These are phyloP conservation scores for Suillus cothurnatus DNA, from an alignment of 768 basidiomycete species.

Conservation along the genomic window DNA sequence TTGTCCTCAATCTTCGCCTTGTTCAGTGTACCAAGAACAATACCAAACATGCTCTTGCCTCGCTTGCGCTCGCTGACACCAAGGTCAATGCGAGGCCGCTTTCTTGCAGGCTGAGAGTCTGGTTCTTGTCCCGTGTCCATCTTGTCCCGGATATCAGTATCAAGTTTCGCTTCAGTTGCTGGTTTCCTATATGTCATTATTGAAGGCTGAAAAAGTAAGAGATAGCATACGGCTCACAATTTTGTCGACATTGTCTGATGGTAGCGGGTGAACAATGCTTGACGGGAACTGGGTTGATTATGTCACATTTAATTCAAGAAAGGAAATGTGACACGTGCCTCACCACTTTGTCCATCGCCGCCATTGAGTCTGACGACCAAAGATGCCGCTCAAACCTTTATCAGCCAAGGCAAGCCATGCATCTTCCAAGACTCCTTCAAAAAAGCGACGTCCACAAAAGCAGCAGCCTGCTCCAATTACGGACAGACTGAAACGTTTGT, in stretches of 20 bases:
- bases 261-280: not conserved
- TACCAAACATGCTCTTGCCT: constrained; percentile 87
- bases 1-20: constrained; percentile 89
- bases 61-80: constrained; percentile 71
- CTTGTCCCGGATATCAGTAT: constrained; percentile 35
- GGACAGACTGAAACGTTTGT: constrained; percentile 55
- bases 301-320: constrained; percentile 3
- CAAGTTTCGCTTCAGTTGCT: constrained; percentile 9
- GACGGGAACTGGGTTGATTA: not conserved
- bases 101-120: constrained; percentile 56
- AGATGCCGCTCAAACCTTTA: constrained; percentile 24
- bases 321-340: constrained; percentile 6
- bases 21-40: constrained; percentile 80
- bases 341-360: not conserved
- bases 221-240: not conserved
- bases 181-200: constrained; percentile 10
- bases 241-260: constrained; percentile 3
- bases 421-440: constrained; percentile 6
- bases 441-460: constrained; percentile 14
- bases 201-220: not conserved
- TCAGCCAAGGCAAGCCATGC: not conserved
- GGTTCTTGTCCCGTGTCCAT: constrained; percentile 38
- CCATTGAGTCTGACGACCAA: not conserved
- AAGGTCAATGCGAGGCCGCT: constrained; percentile 76
- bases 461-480: constrained; percentile 22